phyloP scores from a whole-genome alignment of 441 rosid genomes.

The Pelargonium cotyledonis region DNA sequence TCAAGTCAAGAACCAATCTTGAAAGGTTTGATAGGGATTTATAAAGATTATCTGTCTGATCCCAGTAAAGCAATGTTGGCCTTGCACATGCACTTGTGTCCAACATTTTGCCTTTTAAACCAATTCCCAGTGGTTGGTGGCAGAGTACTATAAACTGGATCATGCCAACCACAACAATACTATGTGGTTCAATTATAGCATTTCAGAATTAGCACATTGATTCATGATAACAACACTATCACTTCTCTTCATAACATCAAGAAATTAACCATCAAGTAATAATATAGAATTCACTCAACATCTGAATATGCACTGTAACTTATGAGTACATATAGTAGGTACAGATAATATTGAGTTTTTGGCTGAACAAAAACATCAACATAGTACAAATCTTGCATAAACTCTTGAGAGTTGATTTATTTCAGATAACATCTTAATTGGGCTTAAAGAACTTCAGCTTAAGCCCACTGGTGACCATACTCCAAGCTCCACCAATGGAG shows the following conservation, averaged over 20 bases:
- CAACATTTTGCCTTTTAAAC: too few relatives aligned
- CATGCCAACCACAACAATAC: too few relatives aligned
- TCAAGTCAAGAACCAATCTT: too few relatives aligned
- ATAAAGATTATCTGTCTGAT: too few relatives aligned
- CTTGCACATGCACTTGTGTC: too few relatives aligned
- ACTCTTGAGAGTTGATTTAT: background rate
- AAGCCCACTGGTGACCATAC: constrained; percentile 74
- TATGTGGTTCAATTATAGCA: background rate
- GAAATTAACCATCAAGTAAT: background rate
- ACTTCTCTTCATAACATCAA: background rate
- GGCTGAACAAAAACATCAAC: constrained; percentile 11
- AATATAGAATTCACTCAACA: background rate
- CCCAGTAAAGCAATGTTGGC: too few relatives aligned
- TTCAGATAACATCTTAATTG: constrained; percentile 17
- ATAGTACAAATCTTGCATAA: background rate
- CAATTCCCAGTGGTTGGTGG: too few relatives aligned
- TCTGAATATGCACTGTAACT: background rate
- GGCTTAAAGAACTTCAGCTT: constrained; percentile 87
- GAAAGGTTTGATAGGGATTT: too few relatives aligned
- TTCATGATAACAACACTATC: background rate
- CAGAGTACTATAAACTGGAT: too few relatives aligned
- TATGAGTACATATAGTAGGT: constrained; percentile 12
- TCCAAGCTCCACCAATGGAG: constrained; percentile 87
- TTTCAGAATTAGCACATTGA: background rate
- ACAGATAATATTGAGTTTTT: constrained; percentile 1